Evolutionary conservation across 2,329 filamentous ascomycete species (phyloP), one percentile per base, ranked within the genome.

Genomic region (Knufia petricola): DNA sequence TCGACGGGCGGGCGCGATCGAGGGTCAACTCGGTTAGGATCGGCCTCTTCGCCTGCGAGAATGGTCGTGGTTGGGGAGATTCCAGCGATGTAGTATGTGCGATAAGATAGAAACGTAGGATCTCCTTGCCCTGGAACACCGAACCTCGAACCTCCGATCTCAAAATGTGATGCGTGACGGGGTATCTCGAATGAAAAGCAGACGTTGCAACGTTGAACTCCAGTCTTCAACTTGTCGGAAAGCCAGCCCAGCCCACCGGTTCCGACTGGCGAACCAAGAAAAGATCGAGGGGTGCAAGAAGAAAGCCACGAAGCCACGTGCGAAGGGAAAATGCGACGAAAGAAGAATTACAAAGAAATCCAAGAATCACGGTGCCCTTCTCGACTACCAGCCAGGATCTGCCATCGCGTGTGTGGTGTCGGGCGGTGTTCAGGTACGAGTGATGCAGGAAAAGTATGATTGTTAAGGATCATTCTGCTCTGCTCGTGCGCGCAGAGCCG

Each of bases 181-280:
- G 41, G 41, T 44, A 44, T 44, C 41, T 44, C 26, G 26, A 17
- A 19, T 17, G 15, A 44, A 44, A 44, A 20, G 41, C 24, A 44
- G 19, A 21, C 4, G 21, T 19, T 19, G 17, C 7, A 34, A 17
- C 24, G 41, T 40, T 7, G 17, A 7, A 40, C 19, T 6, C 8
- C 37, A 40, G 21, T 8, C 7, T 36, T n/a, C 10, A 36, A n/a
- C 32, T 13, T 7, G 32, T 36, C 32, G 10, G 32, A 17, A n/a
- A 36, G 9, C 32, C 32, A 17, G 9, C 32, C 10, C 32, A n/a
- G 8, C n/a, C 7, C 8, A n/a, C n/a, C n/a, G n/a, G n/a, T n/a
- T n/a, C n/a, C n/a, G n/a, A n/a, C n/a, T n/a, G n/a, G n/a, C n/a
- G n/a, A n/a, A n/a, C n/a, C n/a, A 21, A 40, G 37, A 40, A 40